Conservation (phyloP, 768 basidiomycete species). For the Lactifluus volemus region DNA sequence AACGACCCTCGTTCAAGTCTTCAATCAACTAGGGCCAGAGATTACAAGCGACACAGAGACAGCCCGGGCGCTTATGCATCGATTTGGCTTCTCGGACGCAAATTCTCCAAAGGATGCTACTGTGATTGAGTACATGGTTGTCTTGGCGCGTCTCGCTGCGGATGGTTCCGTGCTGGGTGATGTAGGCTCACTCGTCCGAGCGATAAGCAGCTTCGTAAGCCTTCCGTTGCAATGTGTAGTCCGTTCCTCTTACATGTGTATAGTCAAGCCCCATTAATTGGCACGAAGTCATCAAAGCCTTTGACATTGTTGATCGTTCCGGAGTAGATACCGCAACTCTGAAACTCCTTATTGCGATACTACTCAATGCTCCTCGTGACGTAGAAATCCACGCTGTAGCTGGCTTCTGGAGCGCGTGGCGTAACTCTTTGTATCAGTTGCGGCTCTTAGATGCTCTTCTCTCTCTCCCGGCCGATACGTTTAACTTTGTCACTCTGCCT, state of each 20-base stretch:
- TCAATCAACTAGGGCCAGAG: conserved; percentile 73
- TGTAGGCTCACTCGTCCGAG: conserved; percentile 63
- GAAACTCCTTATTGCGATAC: conserved; percentile 81
- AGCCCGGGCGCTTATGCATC: conserved; percentile 55
- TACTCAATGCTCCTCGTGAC: conserved; percentile 73
- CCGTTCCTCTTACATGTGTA: conserved; percentile 18
- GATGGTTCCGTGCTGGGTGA: conserved; percentile 72
- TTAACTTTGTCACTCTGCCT: conserved; percentile 86
- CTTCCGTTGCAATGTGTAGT: background rate
- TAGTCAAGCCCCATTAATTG: conserved; percentile 67
- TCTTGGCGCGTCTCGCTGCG: conserved; percentile 55
- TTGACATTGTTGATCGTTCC: conserved; percentile 76
- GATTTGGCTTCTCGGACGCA: conserved; percentile 67
- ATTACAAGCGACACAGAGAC: conserved; percentile 67
- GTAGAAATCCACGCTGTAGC: conserved; percentile 70
- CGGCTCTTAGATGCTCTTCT: conserved; percentile 83
- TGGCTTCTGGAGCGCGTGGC: conserved; percentile 84
- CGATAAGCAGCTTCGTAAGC: conserved; percentile 67
- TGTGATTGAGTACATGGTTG: conserved; percentile 62
- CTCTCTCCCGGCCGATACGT: conserved; percentile 81
- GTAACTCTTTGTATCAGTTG: conserved; percentile 77
- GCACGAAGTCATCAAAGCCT: conserved; percentile 74
- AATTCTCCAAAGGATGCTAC: conserved; percentile 65
- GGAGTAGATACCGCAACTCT: conserved; percentile 85
- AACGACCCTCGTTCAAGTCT: conserved; percentile 62